Conservation (phyloP, 257 asterid species). For the Marsdenia floribunda region DNA sequence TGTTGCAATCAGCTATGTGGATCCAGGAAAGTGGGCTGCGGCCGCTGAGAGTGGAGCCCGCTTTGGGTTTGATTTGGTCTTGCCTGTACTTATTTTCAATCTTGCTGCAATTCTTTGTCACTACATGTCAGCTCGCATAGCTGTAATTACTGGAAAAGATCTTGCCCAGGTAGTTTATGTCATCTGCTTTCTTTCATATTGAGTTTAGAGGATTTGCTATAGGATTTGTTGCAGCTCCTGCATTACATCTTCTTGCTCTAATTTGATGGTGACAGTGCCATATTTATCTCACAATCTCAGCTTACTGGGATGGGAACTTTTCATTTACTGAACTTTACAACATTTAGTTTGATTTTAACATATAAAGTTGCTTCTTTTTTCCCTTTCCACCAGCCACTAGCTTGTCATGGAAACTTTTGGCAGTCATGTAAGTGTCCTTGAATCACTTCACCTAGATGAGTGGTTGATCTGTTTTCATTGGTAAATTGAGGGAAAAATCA, state of each 20-base stretch:
- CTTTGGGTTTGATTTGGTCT: slow-evolving; percentile 64
- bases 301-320: neutral
- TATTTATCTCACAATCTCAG: neutral
- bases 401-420: neutral
- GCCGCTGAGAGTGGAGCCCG: slow-evolving; percentile 89
- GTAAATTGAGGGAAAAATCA: neutral
- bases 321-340: neutral
- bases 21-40: slow-evolving; percentile 98
- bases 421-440: neutral
- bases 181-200: neutral
- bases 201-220: neutral
- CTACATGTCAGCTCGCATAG: slow-evolving; percentile 75
- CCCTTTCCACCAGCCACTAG: neutral
- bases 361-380: neutral
- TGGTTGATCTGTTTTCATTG: neutral
- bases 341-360: neutral
- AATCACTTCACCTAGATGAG: neutral
- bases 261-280: neutral
- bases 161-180: slow-evolving; percentile 73
- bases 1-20: slow-evolving; percentile 79
- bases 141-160: slow-evolving; percentile 77
- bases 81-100: slow-evolving; percentile 52
- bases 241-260: neutral
- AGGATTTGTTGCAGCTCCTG: neutral
- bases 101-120: slow-evolving; percentile 77